Conservation (phyloP, 208 protist genomes). For the Eutreptiella sp. region DNA sequence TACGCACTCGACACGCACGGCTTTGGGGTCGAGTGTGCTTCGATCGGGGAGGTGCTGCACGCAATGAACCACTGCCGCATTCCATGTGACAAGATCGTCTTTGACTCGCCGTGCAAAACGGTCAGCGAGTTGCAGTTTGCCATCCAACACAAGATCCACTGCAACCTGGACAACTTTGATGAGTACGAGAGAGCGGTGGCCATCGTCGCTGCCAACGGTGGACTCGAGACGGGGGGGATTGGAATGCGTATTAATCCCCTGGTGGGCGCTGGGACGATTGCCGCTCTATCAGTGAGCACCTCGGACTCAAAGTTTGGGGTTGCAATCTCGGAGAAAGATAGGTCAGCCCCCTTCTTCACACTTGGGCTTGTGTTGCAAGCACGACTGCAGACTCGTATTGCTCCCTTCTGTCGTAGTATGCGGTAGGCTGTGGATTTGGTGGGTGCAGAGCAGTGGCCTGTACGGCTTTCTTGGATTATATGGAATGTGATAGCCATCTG, state of each 20-base stretch:
- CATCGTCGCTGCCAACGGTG: constrained; percentile 2
- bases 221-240: background rate
- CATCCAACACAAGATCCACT: background rate
- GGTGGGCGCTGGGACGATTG: constrained; percentile 5
- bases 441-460: too few relatives aligned
- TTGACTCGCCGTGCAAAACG: constrained; percentile 22
- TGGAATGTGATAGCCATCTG: too few relatives aligned
- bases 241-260: constrained; percentile 21
- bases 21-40: constrained; percentile 20
- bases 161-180: constrained; percentile 19
- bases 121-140: background rate
- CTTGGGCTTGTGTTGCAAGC: too few relatives aligned
- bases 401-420: too few relatives aligned
- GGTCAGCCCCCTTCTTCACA: too few relatives aligned
- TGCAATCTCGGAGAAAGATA: background rate
- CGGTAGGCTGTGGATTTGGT: too few relatives aligned
- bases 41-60: constrained; percentile 17
- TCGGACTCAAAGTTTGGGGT: constrained; percentile 15
- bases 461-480: too few relatives aligned
- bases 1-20: background rate
- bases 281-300: background rate
- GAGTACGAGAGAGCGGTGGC: constrained; percentile 3
- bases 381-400: too few relatives aligned
- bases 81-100: too few relatives aligned
- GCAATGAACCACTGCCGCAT: too few relatives aligned